Base-by-base conservation (phyloP, 495 filamentous ascomycete species). In the Penicillium coffeae region DNA sequence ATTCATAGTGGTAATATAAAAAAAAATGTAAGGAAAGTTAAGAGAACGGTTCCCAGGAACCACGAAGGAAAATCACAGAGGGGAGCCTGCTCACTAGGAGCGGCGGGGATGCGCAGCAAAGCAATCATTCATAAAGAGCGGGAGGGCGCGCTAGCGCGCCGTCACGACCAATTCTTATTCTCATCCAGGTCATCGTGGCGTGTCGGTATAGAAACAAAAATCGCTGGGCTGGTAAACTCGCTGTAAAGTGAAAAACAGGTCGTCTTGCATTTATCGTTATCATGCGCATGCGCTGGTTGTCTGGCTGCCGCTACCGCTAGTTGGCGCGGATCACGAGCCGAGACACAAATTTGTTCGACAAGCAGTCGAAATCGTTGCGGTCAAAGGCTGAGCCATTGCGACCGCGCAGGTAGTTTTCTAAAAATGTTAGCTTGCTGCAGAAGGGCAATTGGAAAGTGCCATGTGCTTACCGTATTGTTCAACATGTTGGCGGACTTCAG, bases 271-370 rank as follows among this genome's bases (percentile, higher is more conserved):
- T 61, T 47, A 56, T 65, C 63, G 69, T 70, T 60, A 67, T 67
- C 43, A 58, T 64, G 60, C 64, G 62, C 58, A 68, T 63, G 21
- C 72, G 77, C 37, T n/a, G 72, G 25, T 66, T n/a, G 65, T 65
- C 39, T 73, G 71, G 38, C 75, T 71, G 41, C 51, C 25, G 25
- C 75, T 71, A 40, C 51, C 25, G 25, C 64, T 77, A 94, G 71
- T 93, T 92, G 54, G 90, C 87, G 49, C 90, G 90, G 65, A 96
- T 94, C 64, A 95, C 90, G 57, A 96, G 81, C 68, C 92, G 89
- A 21, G 89, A 91, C 45, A 95, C 73, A 71, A 96, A 93, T 75
- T 94, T 95, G 79, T 92, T 94, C 45, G 89, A 92, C 59, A 96
- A 72, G 50, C 83, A 90, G 72, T 96, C 90, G 64, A 96, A 96